These are phyloP conservation scores for Peziza echinospora DNA, from an alignment of 495 filamentous ascomycete species.

Conservation along the genomic window DNA sequence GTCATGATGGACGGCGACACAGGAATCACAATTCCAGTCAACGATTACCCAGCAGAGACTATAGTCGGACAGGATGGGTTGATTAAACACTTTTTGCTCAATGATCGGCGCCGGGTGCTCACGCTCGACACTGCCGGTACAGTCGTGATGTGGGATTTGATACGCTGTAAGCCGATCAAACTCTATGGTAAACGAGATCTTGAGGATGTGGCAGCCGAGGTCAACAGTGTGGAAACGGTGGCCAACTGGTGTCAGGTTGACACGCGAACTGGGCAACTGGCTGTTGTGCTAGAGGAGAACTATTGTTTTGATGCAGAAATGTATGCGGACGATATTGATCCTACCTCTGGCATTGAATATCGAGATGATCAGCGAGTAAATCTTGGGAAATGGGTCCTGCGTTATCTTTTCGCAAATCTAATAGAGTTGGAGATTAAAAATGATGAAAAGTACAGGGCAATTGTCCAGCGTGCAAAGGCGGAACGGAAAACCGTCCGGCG, in stretches of 20 bases:
- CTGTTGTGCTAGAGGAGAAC: slow-evolving; percentile 78
- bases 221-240: slow-evolving; percentile 74
- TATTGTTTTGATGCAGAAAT: slow-evolving; percentile 96
- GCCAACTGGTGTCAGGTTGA: slow-evolving; percentile 92
- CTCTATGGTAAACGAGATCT: slow-evolving; percentile 82
- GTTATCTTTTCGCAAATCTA: slow-evolving; percentile 75
- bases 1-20: slow-evolving; percentile 36
- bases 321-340: slow-evolving; percentile 68
- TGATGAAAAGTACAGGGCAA: slow-evolving; percentile 48
- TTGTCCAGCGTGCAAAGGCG: slow-evolving; percentile 38
- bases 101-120: slow-evolving; percentile 70
- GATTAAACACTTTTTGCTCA: slow-evolving; percentile 79
- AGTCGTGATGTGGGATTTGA: slow-evolving; percentile 86
- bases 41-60: slow-evolving; percentile 58
- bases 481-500: slow-evolving; percentile 33
- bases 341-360: slow-evolving; percentile 55
- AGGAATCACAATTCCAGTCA: slow-evolving; percentile 39
- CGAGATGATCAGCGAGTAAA: slow-evolving; percentile 92
- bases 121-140: slow-evolving; percentile 91
- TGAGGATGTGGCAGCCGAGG: slow-evolving; percentile 69
- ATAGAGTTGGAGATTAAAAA: slow-evolving; percentile 74
- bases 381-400: slow-evolving; percentile 86
- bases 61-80: slow-evolving; percentile 90
- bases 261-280: slow-evolving; percentile 71
- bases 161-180: slow-evolving; percentile 64